Evolutionary conservation across 2,329 filamentous ascomycete species (phyloP), one percentile per base, ranked within the genome.

Genomic region (Aspergillus texensis): DNA sequence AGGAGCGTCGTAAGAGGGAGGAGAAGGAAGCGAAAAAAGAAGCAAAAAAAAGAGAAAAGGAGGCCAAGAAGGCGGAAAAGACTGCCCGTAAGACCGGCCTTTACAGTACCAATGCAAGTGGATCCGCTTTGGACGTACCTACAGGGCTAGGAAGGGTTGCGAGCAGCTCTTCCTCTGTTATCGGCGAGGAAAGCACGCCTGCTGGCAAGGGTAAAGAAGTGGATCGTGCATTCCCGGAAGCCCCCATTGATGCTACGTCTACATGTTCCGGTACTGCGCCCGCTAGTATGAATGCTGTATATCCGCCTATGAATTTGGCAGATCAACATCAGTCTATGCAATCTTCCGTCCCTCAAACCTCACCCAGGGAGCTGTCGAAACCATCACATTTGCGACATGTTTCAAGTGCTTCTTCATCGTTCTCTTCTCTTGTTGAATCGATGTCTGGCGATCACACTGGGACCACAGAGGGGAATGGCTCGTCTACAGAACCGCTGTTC

Each of bases 1-100:
- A 98, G 72, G 94, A 98, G 48, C 87, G 94, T n/a, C 91, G 93
- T 69, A 90, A 87, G 54, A 95, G 92, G 72, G 89, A 91, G 56
- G 92, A 95, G 57, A 94, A 94, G 74, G 91, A 93, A 63, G 85
- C 86, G 0, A 86, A 85, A 30, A 97, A 96, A 74, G 91, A 94
- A 63, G 89, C 90, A 1, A 97, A 96, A 81, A 93, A 90, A 71
- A 87, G 88, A 61, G 91, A 93, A 65, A 96, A 96, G 77, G 91
- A 93, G 66, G 90, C 92, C 48, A 92, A 92, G 69, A 95, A 94
- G 75, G 85, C 83, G 0, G 86, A 85, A 62, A 89, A 89, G 72
- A 85, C 85, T 10, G 85, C 88, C 28, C 92, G 89, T 75, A 93
- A 91, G 70, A 83, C 77, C 65, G 82, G 83, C 34, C 73, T 84